Conservation (phyloP, 306 rosid genomes). For the Vachellia collinsii region DNA sequence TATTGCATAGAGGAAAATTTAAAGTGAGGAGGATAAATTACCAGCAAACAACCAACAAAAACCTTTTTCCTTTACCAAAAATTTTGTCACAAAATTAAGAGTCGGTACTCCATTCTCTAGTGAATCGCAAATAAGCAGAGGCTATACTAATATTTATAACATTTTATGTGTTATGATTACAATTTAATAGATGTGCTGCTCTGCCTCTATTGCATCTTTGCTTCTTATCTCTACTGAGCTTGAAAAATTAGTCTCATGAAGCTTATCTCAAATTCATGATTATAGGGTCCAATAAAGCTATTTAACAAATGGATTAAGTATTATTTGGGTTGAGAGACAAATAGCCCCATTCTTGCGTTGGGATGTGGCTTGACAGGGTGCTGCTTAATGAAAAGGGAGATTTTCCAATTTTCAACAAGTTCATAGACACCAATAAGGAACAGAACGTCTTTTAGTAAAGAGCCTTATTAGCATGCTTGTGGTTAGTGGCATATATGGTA, state of each 20-base stretch:
- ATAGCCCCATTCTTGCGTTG: neutral
- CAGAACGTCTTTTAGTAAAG: neutral
- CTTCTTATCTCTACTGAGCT: neutral
- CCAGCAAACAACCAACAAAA: neutral
- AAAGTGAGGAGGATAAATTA: neutral
- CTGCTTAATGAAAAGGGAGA: neutral
- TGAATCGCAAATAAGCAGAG: neutral
- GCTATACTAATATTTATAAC: no score
- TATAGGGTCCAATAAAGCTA: neutral
- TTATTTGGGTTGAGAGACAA: neutral
- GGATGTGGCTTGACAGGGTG: neutral
- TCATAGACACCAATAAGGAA: neutral
- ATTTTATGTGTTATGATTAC: neutral
- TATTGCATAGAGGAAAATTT: neutral
- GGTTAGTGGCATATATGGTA: neutral
- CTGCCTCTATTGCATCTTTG: neutral
- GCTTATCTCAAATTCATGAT: neutral
- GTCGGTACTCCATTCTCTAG: neutral
- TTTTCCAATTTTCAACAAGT: neutral
- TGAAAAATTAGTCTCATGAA: neutral
- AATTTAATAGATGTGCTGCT: neutral
- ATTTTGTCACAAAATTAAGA: no score
- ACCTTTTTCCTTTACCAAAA: neutral
- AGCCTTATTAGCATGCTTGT: neutral
- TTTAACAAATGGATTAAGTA: neutral